phyloP scores from a whole-genome alignment of 805 yeast genomes.

The Kregervanrija pseudodelftensis region DNA sequence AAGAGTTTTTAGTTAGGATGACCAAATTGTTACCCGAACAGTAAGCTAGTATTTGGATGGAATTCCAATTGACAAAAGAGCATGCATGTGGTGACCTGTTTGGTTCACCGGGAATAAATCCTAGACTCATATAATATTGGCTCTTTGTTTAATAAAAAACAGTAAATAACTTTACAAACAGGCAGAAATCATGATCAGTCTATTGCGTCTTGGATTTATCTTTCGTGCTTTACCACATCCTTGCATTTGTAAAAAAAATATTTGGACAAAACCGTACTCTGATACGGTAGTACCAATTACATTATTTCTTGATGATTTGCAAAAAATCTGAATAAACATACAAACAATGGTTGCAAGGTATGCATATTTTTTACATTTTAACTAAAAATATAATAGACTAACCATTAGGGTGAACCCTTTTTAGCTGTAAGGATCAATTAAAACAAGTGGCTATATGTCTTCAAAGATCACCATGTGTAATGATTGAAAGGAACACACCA shows the following conservation, averaged over 20 bases:
- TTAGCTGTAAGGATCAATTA: conserved; percentile 87
- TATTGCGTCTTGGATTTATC: no score
- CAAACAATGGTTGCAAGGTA: conserved; percentile 48
- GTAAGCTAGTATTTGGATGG: conserved; percentile 58
- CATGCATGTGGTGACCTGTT: conserved; percentile 49
- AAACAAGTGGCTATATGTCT: conserved; percentile 93
- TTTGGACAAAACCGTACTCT: no score
- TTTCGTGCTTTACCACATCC: no score
- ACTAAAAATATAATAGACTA: neutral
- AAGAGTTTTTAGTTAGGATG: conserved; percentile 43
- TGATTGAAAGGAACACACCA: conserved; percentile 84
- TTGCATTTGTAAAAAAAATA: no score
- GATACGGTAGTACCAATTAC: no score
- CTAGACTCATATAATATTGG: conserved; percentile 46
- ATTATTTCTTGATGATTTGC: no score
- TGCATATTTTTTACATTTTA: conserved; percentile 14
- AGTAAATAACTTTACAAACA: no score
- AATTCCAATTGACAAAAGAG: conserved; percentile 59
- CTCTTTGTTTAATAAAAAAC: neutral
- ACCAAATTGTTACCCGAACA: conserved; percentile 87
- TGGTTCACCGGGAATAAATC: conserved; percentile 83
- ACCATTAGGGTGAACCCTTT: neutral
- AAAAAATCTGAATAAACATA: neutral
- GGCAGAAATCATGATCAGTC: no score
- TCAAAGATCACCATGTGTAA: conserved; percentile 94